Evolutionary conservation across 2,329 filamentous ascomycete genomes (phyloP), one percentile per base, ranked within the genome.

Genomic region (Cryphonectria japonica): DNA sequence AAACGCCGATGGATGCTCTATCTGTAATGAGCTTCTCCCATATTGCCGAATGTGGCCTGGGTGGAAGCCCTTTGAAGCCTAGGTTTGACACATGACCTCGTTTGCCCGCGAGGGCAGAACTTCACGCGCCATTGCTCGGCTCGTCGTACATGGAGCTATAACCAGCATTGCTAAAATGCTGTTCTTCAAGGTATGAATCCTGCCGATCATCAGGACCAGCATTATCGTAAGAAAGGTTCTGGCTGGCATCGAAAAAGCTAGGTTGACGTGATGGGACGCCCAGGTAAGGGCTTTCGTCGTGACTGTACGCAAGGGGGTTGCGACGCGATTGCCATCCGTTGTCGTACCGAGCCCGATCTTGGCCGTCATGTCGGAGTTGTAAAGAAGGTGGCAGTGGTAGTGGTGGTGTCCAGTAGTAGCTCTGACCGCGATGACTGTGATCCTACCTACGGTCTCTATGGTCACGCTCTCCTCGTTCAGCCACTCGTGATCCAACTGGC

Each of bases 301-400:
- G 80, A 3, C 80, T 79, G 50, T 78, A 80, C 14, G 76, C 78
- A 43, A 74, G 76, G 43, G 74, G 76, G 46, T 78, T 76, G 32
- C 79, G 76, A 63, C 59, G 32, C 19, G 59, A n/a, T 13, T 61
- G 59, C 34, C 80, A 79, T 69, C 79, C 76, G 39, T 79, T 79
- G 22, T 79, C 75, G 46, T 79, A 77, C 52, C 78, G 74, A 16
- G 82, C 83, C 76, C 83, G 78, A 67, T 82, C 80, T 4, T 39
- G 59, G 59, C 59, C 11, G 29, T 82, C 80, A 54, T 78, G 75
- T 0, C 79, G 78, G 52, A 79, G 75, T 69, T 34, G 46, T 13
- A 50, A 46, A 34, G 80, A 19, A 3, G 46, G 46, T 50, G 34
- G 34, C 3, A 7, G 46, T 22, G 43, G 43, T 8, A 16, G 43